Percentiles rank a stretch among this genome's conserved stretches.
Evolutionary conservation across 352 stramenopile genomes (phyloP).

Genomic region (Phytophthora pistaciae): DNA sequence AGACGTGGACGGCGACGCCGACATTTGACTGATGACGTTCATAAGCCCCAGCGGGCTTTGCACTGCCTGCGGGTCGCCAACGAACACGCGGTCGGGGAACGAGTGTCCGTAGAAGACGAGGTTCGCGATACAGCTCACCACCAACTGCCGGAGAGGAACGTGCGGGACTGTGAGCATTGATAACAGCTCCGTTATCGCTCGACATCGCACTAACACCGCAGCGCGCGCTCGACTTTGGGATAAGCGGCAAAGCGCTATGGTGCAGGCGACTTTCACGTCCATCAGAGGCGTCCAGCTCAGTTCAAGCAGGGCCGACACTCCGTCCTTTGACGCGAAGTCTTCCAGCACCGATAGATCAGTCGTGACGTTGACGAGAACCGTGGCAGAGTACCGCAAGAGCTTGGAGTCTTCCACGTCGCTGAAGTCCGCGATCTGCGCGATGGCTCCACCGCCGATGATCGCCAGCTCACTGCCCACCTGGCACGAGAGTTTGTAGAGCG

Average conservation of each 20-base stretch:
- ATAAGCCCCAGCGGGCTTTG: slow-evolving; percentile 77
- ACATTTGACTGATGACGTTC: slow-evolving; percentile 69
- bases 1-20: slow-evolving; percentile 39
- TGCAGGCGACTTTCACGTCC: slow-evolving; percentile 75
- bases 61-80: slow-evolving; percentile 72
- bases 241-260: slow-evolving; percentile 70
- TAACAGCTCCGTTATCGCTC: slow-evolving; percentile 70
- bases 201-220: slow-evolving; percentile 43
- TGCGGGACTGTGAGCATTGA: slow-evolving; percentile 72
- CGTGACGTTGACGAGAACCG: slow-evolving; percentile 74
- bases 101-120: slow-evolving; percentile 69
- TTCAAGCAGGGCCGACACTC: slow-evolving; percentile 71
- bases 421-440: slow-evolving; percentile 76
- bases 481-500: slow-evolving; percentile 85
- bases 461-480: slow-evolving; percentile 57
- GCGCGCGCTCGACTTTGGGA: slow-evolving; percentile 49
- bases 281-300: slow-evolving; percentile 73
- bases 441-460: slow-evolving; percentile 73
- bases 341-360: slow-evolving; percentile 44
- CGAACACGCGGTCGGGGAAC: slow-evolving; percentile 80
- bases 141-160: slow-evolving; percentile 64
- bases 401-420: slow-evolving; percentile 69
- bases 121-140: slow-evolving; percentile 76
- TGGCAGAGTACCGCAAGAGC: slow-evolving; percentile 68
- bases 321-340: slow-evolving; percentile 64